A percentile compares a stretch with the other conserved stretches of the same genome.
These are phyloP conservation scores for Cytospora paraplurivora DNA, from an alignment of 2,329 filamentous ascomycete genomes.

Conservation along the genomic window DNA sequence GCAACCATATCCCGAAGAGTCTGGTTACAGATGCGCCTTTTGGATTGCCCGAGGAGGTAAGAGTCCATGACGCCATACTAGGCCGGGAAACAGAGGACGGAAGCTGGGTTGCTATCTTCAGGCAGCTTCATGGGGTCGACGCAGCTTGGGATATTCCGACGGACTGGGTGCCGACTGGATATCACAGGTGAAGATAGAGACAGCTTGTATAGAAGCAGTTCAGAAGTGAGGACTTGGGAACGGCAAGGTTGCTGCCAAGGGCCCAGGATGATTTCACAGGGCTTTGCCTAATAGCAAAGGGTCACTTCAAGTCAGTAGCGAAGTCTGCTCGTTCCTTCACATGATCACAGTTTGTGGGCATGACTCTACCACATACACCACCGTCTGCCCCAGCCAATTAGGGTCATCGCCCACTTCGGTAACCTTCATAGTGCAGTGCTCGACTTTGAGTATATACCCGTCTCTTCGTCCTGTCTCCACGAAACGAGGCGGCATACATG, in stretches of 20 bases:
- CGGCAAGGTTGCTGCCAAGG: not conserved
- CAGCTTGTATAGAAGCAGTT: not conserved
- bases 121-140: constrained; percentile 36
- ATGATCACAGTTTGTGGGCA: not conserved
- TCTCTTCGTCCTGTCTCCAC: not conserved
- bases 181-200: not conserved
- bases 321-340: not conserved
- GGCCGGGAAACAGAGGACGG: constrained; percentile 37
- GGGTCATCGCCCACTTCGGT: not conserved
- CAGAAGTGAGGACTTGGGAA: not conserved
- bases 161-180: constrained; percentile 33
- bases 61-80: constrained; percentile 38
- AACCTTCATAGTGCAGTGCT: not conserved
- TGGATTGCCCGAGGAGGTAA: constrained; percentile 38
- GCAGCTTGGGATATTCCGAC: constrained; percentile 37
- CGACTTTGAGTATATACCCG: not conserved
- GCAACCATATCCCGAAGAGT: constrained; percentile 1
- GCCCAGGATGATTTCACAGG: not conserved
- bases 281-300: not conserved
- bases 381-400: not conserved
- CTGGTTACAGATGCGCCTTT: constrained; percentile 37
- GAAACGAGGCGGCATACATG: not conserved
- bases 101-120: constrained; percentile 38
- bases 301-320: not conserved
- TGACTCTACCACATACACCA: not conserved